phyloP scores from a whole-genome alignment of 2,329 filamentous ascomycete species.

The Colletotrichum tropicicola region DNA sequence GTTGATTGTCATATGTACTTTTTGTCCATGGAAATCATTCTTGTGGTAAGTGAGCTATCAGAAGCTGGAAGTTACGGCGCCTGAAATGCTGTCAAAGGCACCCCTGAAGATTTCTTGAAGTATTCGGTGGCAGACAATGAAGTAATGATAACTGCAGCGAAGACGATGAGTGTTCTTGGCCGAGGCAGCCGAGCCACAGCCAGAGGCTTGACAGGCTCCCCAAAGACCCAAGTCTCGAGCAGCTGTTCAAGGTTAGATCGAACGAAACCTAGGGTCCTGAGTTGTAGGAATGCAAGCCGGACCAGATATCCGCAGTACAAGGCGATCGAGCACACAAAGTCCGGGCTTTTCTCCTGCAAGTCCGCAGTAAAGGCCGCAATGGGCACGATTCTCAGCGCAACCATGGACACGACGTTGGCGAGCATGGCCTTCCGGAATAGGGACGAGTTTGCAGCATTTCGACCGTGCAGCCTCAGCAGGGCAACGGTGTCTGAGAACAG shows the following conservation, averaged over 20 bases:
- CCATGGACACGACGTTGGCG: background rate
- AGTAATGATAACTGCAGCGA: background rate
- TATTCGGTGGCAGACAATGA: background rate
- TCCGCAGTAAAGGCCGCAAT: background rate
- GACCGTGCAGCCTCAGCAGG: constrained; percentile 11
- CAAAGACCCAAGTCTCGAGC: background rate
- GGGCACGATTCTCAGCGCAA: background rate
- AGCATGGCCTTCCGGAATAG: background rate
- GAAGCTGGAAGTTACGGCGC: too few relatives aligned
- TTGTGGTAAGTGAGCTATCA: too few relatives aligned
- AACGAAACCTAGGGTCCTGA: background rate
- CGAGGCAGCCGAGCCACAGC: background rate
- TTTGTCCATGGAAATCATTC: too few relatives aligned
- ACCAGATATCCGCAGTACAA: constrained; percentile 4
- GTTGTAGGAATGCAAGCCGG: constrained; percentile 2
- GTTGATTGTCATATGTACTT: too few relatives aligned
- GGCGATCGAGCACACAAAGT: background rate
- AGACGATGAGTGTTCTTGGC: background rate
- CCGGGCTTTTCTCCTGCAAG: background rate
- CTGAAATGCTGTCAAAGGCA: too few relatives aligned
- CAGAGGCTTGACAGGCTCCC: background rate
- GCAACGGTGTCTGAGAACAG: constrained; percentile 20
- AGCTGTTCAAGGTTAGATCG: background rate
- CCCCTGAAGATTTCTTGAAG: too few relatives aligned
- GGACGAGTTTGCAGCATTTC: background rate